Conservation (phyloP, 495 filamentous ascomycete genomes). For the Neurospora sp. region DNA sequence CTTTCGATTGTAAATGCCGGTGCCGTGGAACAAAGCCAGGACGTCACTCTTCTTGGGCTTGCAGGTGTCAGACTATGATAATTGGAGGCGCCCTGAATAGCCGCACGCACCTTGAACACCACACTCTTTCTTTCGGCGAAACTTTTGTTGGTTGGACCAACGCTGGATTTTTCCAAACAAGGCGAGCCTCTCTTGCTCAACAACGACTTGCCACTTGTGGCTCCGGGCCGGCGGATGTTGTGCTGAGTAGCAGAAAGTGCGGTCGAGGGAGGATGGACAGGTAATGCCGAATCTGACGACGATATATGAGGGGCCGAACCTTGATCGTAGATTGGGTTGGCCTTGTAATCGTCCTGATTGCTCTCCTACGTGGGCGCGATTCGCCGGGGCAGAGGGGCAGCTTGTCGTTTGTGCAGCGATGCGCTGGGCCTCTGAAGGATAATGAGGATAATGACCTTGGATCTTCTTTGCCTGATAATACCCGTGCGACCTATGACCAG, state of each 20-base stretch:
- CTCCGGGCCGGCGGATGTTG: constrained; percentile 9
- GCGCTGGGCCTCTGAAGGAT: neutral
- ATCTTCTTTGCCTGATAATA: neutral
- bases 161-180: constrained; percentile 1
- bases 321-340: neutral
- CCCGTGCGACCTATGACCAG: neutral
- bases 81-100: neutral
- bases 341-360: neutral
- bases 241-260: neutral
- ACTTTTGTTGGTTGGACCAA: neutral
- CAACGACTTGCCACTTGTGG: neutral
- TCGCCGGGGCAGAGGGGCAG: neutral
- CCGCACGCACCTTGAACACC: neutral
- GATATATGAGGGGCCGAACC: neutral
- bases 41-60: constrained; percentile 1
- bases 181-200: neutral
- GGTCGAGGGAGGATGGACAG: neutral
- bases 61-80: neutral
- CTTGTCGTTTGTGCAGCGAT: neutral
- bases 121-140: constrained; percentile 2
- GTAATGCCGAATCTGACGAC: neutral
- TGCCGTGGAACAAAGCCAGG: constrained; percentile 1
- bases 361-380: neutral
- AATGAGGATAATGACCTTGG: constrained; percentile 3
- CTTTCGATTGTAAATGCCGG: neutral